Base-by-base conservation (phyloP, 257 asterid species). In the Capsicum baccatum region DNA sequence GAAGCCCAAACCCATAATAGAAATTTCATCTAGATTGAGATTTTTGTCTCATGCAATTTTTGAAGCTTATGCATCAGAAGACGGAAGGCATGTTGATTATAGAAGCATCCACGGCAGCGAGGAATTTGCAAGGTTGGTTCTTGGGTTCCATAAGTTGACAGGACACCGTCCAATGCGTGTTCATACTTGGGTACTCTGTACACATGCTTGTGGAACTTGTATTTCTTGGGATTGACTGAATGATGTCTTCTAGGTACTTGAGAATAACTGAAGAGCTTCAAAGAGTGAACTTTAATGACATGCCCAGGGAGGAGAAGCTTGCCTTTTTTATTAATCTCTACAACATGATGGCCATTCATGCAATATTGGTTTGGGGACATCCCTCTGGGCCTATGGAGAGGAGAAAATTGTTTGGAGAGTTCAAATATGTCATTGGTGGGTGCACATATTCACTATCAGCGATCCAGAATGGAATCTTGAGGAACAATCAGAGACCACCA, bases 401-500 rank as follows among this genome's bases (percentile, higher is more conserved):
- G 83, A 92, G 94, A 78, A 93, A 87, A 83, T 87, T 94, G 69
- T 90, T 91, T 80, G 97, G 98, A 79, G 97, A 93, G 81, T 95
- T 95, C 90, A 95, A 93, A 87, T 95, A 95, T 85, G 98, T 95
- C 44, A 95, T 95, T 85, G 97, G 99, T 86, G 98, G 97, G 86
- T 90, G 94, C 84, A 89, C 94, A 39, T 94, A 91, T 79, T 94
- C 99, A 48, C 99, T 95, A 76, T 94, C 98, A 71, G 96, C 92
- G 56, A 92, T 95, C 54, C 90, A 93, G 50, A 95, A 93, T 79
- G 98, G 99, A 84, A 86, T 94, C 84, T 91, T 95, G 85, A 92
- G 99, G 92, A 95, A 93, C 84, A 95, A 95, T 87, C 97, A 94
- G 87, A 94, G 98, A 84, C 98, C 98, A 56, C 96, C 99, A 0